Percentiles rank a stretch among this genome's conserved stretches.
phyloP scores from a whole-genome alignment of 2,329 filamentous ascomycete genomes.

The Capronia epimyces region DNA sequence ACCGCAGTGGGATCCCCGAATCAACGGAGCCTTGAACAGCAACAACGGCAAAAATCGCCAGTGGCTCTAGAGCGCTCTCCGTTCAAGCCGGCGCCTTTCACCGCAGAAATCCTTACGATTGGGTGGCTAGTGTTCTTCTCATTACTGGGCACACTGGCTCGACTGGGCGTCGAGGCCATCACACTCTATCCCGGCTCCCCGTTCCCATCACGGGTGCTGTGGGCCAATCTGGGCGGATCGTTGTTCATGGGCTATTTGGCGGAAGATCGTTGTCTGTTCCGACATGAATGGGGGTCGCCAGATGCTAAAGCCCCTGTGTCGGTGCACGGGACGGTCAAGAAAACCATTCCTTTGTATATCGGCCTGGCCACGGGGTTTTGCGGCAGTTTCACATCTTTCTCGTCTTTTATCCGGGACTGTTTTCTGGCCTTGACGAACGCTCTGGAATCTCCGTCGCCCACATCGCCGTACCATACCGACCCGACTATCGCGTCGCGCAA shows the following conservation, averaged over 20 bases:
- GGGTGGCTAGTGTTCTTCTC: slow-evolving; percentile 78
- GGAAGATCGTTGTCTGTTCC: slow-evolving; percentile 69
- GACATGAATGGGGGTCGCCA: slow-evolving; percentile 35
- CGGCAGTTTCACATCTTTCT: slow-evolving; percentile 81
- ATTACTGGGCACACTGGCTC: slow-evolving; percentile 70
- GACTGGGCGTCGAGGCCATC: slow-evolving; percentile 68
- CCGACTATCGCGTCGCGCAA: slow-evolving; percentile 46
- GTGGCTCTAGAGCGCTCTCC: not conserved
- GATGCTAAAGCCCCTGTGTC: slow-evolving; percentile 9
- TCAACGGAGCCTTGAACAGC: slow-evolving; percentile 11
- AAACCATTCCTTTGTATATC: slow-evolving; percentile 76
- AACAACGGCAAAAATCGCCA: slow-evolving; percentile 2
- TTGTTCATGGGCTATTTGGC: slow-evolving; percentile 73
- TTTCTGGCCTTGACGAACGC: slow-evolving; percentile 72
- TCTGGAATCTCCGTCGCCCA: slow-evolving; percentile 47
- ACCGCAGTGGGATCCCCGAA: slow-evolving; percentile 1
- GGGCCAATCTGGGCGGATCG: slow-evolving; percentile 78
- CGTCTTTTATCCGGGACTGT: slow-evolving; percentile 69
- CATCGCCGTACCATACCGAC: slow-evolving; percentile 38
- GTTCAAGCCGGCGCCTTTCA: slow-evolving; percentile 3
- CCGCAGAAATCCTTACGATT: slow-evolving; percentile 43
- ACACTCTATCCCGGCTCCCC: slow-evolving; percentile 73
- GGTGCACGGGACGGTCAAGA: slow-evolving; percentile 49
- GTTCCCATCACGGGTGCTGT: slow-evolving; percentile 64
- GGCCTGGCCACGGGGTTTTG: slow-evolving; percentile 81